A percentile compares a stretch with the other conserved stretches of the same genome.
phyloP scores from a whole-genome alignment of 495 filamentous ascomycete species.

The Pyrenopolyporus hunteri region DNA sequence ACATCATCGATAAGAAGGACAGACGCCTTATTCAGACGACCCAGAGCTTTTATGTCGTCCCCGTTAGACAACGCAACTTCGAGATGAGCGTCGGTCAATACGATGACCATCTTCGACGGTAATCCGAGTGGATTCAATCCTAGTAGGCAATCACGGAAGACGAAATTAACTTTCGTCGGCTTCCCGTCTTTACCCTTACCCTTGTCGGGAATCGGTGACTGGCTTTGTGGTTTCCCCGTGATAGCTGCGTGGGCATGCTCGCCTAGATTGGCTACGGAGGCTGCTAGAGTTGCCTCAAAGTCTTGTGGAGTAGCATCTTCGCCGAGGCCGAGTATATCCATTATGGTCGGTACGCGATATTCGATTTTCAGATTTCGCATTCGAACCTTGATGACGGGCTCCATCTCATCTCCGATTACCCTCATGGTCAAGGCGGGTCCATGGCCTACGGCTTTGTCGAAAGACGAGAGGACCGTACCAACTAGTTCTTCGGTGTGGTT shows the following conservation, averaged over 20 bases:
- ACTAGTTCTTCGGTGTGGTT: constrained; percentile 74
- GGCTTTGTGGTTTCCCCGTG: constrained; percentile 37
- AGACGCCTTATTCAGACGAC: constrained; percentile 78
- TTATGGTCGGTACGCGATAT: constrained; percentile 81
- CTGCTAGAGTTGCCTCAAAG: constrained; percentile 74
- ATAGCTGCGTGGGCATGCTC: constrained; percentile 60
- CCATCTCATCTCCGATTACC: constrained; percentile 91
- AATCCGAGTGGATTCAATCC: constrained; percentile 84
- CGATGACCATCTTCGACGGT: constrained; percentile 73
- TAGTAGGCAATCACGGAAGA: constrained; percentile 77
- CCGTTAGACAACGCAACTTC: constrained; percentile 65
- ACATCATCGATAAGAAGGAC: constrained; percentile 84
- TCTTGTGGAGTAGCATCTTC: constrained; percentile 75
- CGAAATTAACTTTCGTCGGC: constrained; percentile 70
- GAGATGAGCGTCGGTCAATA: constrained; percentile 78
- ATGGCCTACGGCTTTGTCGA: constrained; percentile 51
- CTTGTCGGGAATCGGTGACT: constrained; percentile 22
- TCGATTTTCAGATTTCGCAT: constrained; percentile 80
- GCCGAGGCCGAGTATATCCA: constrained; percentile 73
- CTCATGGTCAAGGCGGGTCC: constrained; percentile 62
- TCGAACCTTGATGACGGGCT: constrained; percentile 87
- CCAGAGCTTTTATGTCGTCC: constrained; percentile 61
- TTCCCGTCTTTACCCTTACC: constrained; percentile 41
- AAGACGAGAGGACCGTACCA: constrained; percentile 44
- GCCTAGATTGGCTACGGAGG: constrained; percentile 78